These are phyloP conservation scores for Nicotiana tomentosiformis DNA, from an alignment of 257 asterid species.

Conservation along the genomic window DNA sequence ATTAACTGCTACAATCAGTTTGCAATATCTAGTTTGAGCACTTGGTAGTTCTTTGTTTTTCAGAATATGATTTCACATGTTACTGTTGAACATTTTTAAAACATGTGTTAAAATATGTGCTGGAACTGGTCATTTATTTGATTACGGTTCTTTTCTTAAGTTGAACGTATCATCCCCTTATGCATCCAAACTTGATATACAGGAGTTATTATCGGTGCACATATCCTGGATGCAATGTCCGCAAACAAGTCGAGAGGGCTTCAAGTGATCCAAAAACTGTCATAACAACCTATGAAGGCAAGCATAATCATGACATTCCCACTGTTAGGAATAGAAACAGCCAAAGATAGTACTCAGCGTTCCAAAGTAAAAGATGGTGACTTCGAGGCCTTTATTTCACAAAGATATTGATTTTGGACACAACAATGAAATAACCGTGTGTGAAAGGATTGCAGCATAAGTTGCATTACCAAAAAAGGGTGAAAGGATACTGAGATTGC, in stretches of 20 bases:
- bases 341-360: not conserved
- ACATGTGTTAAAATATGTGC: not conserved
- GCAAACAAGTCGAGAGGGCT: constrained; percentile 93
- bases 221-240: constrained; percentile 76
- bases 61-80: not conserved
- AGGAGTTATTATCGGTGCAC: constrained; percentile 97
- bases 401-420: constrained; percentile 27
- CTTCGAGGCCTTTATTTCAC: constrained; percentile 25
- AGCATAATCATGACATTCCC: constrained; percentile 78
- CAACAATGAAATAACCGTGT: constrained; percentile 31
- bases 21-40: not conserved
- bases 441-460: constrained; percentile 49
- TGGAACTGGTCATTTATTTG: not conserved
- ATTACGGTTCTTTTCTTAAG: too few species aligned
- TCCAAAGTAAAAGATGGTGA: constrained; percentile 23
- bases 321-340: constrained; percentile 17
- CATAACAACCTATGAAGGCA: constrained; percentile 84
- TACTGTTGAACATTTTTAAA: not conserved
- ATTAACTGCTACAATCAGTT: not conserved
- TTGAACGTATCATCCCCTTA: not conserved
- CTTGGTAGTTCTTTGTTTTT: not conserved
- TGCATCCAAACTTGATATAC: constrained; percentile 10
- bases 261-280: constrained; percentile 65
- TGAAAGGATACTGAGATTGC: not conserved
- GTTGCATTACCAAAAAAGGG: not conserved